These are phyloP conservation scores for Hypoxylon sp. DNA, from an alignment of 2,329 filamentous ascomycete species.

Conservation along the genomic window DNA sequence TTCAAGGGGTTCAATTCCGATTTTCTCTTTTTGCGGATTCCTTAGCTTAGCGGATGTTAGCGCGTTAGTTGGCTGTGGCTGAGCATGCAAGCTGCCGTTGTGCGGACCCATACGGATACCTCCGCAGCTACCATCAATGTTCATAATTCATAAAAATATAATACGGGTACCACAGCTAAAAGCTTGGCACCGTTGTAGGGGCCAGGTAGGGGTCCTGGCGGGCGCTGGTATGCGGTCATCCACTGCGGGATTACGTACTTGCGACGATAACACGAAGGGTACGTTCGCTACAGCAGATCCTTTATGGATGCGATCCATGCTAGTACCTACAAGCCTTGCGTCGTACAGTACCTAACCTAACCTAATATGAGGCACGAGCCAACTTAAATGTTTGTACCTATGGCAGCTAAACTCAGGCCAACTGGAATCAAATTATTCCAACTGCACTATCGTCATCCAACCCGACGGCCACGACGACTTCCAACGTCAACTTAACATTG, in stretches of 20 bases:
- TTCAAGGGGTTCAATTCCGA: conserved; percentile 5
- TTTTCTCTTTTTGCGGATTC: conserved; percentile 4
- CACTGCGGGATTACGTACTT: conserved; percentile 35
- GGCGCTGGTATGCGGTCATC: conserved; percentile 7
- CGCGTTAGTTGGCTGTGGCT: conserved; percentile 21
- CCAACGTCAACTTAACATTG: conserved; percentile 10
- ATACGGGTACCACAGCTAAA: conserved; percentile 18
- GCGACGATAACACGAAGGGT: conserved; percentile 9
- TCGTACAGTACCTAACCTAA: no score
- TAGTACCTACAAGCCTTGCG: no score
- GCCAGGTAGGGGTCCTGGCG: conserved; percentile 12
- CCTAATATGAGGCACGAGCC: no score
- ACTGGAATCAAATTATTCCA: conserved; percentile 7
- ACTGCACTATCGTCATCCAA: conserved; percentile 30
- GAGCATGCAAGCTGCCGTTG: conserved; percentile 1
- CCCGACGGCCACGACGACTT: conserved; percentile 6
- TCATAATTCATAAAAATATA: conserved; percentile 8
- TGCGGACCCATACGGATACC: neutral
- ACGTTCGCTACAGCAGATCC: conserved; percentile 21
- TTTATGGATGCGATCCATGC: neutral
- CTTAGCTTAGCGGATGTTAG: conserved; percentile 19
- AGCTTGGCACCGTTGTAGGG: conserved; percentile 11
- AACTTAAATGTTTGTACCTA: conserved; percentile 3
- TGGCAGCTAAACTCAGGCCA: neutral
- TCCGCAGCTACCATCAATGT: neutral